Evolutionary conservation across 257 asterid species (phyloP), one percentile per base, ranked within the genome.

Genomic region (Scutellaria barbata): DNA sequence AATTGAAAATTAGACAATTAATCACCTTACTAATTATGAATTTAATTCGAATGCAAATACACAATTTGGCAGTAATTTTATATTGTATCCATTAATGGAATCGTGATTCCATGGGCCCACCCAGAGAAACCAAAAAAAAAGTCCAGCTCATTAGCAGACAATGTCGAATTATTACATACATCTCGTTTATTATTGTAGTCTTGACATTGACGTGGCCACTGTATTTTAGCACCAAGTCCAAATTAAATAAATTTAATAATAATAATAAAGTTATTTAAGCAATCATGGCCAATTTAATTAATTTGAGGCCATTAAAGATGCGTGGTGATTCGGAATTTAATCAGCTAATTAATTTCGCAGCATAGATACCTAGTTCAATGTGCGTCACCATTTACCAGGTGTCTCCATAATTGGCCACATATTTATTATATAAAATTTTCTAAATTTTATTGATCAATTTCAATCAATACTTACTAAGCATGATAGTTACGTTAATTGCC

Each of bases 291-390:
- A 18, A 4, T 30, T 20, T 39, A 56, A 71, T 70, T 7, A 20
- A 71, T 2, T 30, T 30, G 51, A 13, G 45, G 56, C 52, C 43
- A 56, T 4, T 13, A 11, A 59, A 54, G 65, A 22, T 64, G 81
- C 77, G 55, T 65, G 69, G 67, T 66, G 80, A 71, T 65, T 76
- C 74, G 17, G 59, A 73, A 64, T 76, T 40, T 8, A 20, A 33
- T 41, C 16, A 68, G 18, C 79, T 74, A 69, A 69, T 73, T 52
- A 60, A 18, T 61, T 25, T 57, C 48, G 42, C 55, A 6, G 53
- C 12, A 52, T 37, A 7, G 47, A 59, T 68, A 37, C 35, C 53
- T 45, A 4, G 22, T 54, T 16, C 18, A 7, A 37, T 30, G 22
- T 22, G 30, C 55, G 54, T 20, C 10, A 25, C 0, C 41, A 61